Base-by-base conservation (phyloP, 192 early-diverging fungal genomes). In the Backusella liffmaniae region DNA sequence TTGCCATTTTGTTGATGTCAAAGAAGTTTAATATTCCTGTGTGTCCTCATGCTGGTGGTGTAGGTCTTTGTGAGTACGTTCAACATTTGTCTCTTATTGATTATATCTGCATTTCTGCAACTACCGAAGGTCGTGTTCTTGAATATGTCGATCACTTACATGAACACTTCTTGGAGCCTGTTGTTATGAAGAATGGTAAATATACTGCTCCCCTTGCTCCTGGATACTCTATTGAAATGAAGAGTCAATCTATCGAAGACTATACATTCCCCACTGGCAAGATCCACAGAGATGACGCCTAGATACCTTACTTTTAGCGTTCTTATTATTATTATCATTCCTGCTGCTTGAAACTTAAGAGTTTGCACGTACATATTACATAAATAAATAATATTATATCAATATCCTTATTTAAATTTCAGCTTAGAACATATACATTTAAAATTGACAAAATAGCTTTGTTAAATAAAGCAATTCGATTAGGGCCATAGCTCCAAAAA, bases 61-160 rank as follows among this genome's bases (percentile, higher is more conserved):
- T 79, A n/a, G 78, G 78, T 32, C 76, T 83, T 7, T 79, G 78
- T 34, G 82, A 83, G 41, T 79, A 79, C 37, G 78, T 79, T 12
- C 82, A 83, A 37, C 82, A 83, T 56, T 66, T 83, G 7, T 76
- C 82, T n/a, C 65, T 83, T 35, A 79, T 83, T 59, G 78, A 83
- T 42, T 83, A 83, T 39, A 83, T 83, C 21, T 76, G 74, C 51
- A 70, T 83, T 30, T 79, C 78, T 36, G 82, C 66, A 42, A 74
- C 78, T 4, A 62, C 65, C 4, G 78, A 83, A 7, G 68, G 71
- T 35, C 76, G 78, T 77, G 66, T 83, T 6, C 76, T 83, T 44
- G 82, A 83, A 74, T 83, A 79, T 75, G 82, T 79, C 35, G 82
- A 83, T 39, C 77, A 80, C 56, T 65, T 83, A 29, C 82, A 83